phyloP scores from a whole-genome alignment of 805 yeast species.

The Kregervanrija delftensis region DNA sequence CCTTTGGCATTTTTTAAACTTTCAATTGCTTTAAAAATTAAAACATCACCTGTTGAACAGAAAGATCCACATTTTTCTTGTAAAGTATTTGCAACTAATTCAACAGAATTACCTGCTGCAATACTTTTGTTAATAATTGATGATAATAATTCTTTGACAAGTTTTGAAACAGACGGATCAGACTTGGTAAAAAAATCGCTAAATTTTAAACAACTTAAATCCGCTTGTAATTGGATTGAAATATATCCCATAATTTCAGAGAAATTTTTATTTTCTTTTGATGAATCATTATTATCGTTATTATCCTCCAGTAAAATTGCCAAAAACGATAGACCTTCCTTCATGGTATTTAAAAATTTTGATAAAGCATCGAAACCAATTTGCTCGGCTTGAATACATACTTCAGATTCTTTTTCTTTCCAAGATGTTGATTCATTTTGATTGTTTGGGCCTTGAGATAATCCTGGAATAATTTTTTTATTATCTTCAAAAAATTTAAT shows the following conservation, averaged over 20 bases:
- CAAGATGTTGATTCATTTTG: slow-evolving; percentile 39
- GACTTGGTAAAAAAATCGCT: slow-evolving; percentile 72
- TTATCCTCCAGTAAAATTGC: slow-evolving; percentile 74
- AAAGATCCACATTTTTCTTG: slow-evolving; percentile 93
- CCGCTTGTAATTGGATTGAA: slow-evolving; percentile 58
- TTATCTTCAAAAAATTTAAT: slow-evolving; percentile 65
- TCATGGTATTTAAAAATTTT: slow-evolving; percentile 67
- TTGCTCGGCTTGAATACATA: slow-evolving; percentile 83
- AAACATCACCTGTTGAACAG: slow-evolving; percentile 89
- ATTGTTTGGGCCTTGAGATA: slow-evolving; percentile 45
- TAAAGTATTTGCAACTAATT: slow-evolving; percentile 75
- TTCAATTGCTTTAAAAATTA: slow-evolving; percentile 90
- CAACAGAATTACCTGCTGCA: slow-evolving; percentile 88
- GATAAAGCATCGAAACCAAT: slow-evolving; percentile 76
- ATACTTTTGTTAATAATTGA: slow-evolving; percentile 86
- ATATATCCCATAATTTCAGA: slow-evolving; percentile 66
- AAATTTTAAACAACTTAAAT: slow-evolving; percentile 60
- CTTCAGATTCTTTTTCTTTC: slow-evolving; percentile 43
- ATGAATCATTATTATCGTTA: slow-evolving; percentile 26
- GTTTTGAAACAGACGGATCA: slow-evolving; percentile 45
- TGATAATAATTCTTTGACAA: slow-evolving; percentile 80
- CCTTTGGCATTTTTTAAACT: slow-evolving; percentile 82
- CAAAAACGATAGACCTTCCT: slow-evolving; percentile 86
- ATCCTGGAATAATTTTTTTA: slow-evolving; percentile 54
- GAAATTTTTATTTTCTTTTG: slow-evolving; percentile 30